Conservation (phyloP, 345 rosid genomes). For the Laguncularia racemosa region DNA sequence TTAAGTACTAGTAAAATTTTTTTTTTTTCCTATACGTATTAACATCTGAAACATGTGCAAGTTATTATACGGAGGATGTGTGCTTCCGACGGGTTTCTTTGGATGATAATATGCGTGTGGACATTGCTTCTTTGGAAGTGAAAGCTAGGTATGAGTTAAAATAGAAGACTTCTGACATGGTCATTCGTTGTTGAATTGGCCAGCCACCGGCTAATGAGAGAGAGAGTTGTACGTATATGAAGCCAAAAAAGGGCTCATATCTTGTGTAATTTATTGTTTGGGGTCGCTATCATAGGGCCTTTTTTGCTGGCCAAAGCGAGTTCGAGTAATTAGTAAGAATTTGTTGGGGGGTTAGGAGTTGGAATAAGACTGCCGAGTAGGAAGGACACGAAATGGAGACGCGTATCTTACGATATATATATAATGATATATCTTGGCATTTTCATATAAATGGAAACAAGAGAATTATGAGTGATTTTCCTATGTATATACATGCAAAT, state of each 20-base stretch:
- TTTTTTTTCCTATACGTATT: too few relatives aligned
- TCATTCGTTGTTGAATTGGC: conserved; percentile 22
- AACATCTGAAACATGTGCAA: too few relatives aligned
- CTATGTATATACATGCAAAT: too few relatives aligned
- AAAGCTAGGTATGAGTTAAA: conserved; percentile 3
- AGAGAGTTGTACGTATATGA: not conserved
- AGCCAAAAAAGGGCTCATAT: not conserved
- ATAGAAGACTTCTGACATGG: conserved; percentile 9
- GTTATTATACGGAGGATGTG: too few relatives aligned
- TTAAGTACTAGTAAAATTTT: too few relatives aligned
- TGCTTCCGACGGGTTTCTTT: too few relatives aligned
- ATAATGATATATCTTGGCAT: not conserved
- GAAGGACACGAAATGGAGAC: not conserved
- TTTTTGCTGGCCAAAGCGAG: conserved; percentile 9
- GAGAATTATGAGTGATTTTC: too few relatives aligned
- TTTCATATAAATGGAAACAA: too few relatives aligned
- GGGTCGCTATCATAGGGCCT: too few relatives aligned
- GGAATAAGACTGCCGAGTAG: conserved; percentile 10
- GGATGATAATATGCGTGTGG: not conserved
- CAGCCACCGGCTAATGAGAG: conserved; percentile 28
- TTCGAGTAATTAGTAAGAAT: conserved; percentile 8
- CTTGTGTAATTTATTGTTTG: too few relatives aligned
- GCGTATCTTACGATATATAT: not conserved
- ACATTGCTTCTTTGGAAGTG: conserved; percentile 7
- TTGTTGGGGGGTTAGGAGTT: conserved; percentile 10